A percentile compares a stretch with the other conserved stretches of the same genome.
phyloP scores from a whole-genome alignment of 306 rosid species.

The Vigna reflexopilosa region DNA sequence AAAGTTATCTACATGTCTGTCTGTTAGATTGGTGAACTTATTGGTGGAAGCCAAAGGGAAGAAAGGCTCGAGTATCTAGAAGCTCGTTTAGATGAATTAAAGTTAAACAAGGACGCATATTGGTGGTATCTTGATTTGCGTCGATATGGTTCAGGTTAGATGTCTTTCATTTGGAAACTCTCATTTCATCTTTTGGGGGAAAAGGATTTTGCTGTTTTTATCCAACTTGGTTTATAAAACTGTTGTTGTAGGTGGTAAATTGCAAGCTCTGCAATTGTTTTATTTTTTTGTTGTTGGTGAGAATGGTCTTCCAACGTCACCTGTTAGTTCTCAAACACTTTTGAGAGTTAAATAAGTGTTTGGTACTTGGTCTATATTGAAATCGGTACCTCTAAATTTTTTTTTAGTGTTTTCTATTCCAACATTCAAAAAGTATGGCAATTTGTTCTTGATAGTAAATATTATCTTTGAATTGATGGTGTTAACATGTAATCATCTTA shows the following conservation, averaged over 20 bases:
- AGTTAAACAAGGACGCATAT: slow-evolving; percentile 78
- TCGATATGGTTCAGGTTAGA: slow-evolving; percentile 93
- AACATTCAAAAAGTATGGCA: too few relatives aligned
- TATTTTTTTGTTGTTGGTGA: neutral
- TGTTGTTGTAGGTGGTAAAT: slow-evolving; percentile 13
- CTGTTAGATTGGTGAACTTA: slow-evolving; percentile 90
- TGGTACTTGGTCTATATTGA: too few relatives aligned
- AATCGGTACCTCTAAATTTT: too few relatives aligned
- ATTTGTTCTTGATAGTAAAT: too few relatives aligned
- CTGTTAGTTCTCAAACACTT: neutral
- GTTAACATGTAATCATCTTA: too few relatives aligned
- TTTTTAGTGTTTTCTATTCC: too few relatives aligned
- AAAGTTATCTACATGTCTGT: slow-evolving; percentile 7
- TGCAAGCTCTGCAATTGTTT: slow-evolving; percentile 3
- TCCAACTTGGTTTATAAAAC: neutral
- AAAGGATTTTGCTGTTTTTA: slow-evolving; percentile 22
- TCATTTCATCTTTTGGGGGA: neutral
- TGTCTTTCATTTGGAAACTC: slow-evolving; percentile 13
- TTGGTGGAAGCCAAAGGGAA: slow-evolving; percentile 99
- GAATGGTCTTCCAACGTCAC: neutral
- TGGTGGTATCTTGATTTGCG: slow-evolving; percentile 99
- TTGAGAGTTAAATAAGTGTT: too few relatives aligned
- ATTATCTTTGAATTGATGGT: too few relatives aligned
- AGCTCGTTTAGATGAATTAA: slow-evolving; percentile 83
- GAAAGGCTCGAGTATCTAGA: slow-evolving; percentile 86